A percentile compares a stretch with the other conserved stretches of the same genome.
Evolutionary conservation across 2,329 filamentous ascomycete species (phyloP).

Genomic region (Verticillium isaacii): DNA sequence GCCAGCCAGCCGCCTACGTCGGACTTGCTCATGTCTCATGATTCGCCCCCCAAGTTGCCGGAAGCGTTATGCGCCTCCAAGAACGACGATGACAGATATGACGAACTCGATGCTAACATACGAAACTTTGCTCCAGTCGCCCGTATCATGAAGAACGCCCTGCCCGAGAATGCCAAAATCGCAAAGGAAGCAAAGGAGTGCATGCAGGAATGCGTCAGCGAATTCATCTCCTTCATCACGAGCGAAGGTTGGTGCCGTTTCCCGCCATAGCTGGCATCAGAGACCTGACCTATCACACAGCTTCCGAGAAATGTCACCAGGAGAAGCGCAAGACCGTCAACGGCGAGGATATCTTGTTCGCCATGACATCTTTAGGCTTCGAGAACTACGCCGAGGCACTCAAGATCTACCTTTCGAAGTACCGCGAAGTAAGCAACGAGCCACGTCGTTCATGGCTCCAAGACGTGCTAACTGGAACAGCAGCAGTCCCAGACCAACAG

Average conservation of each 20-base stretch:
- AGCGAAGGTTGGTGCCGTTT: slow-evolving; percentile 73
- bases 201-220: slow-evolving; percentile 99
- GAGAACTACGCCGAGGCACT: slow-evolving; percentile 98
- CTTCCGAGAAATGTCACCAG: slow-evolving; percentile 98
- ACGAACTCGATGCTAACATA: slow-evolving; percentile 83
- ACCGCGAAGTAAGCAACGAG: slow-evolving; percentile 75
- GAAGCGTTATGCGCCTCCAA: slow-evolving; percentile 39
- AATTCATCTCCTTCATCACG: slow-evolving; percentile 98
- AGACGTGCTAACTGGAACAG: slow-evolving; percentile 3
- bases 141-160: slow-evolving; percentile 96
- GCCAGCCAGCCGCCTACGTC: neutral
- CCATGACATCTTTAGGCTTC: slow-evolving; percentile 97
- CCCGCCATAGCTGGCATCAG: slow-evolving; percentile 8
- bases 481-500: slow-evolving; percentile 57
- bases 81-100: slow-evolving; percentile 34
- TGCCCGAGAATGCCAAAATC: slow-evolving; percentile 98
- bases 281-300: slow-evolving; percentile 43
- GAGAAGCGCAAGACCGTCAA: slow-evolving; percentile 99
- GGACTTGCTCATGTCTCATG: slow-evolving; percentile 53
- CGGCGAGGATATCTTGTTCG: slow-evolving; percentile 96
- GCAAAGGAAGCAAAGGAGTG: slow-evolving; percentile 99
- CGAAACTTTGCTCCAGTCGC: slow-evolving; percentile 93
- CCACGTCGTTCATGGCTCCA: neutral
- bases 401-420: slow-evolving; percentile 97
- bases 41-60: slow-evolving; percentile 47